Evolutionary conservation across 2,329 filamentous ascomycete species (phyloP), one percentile per base, ranked within the genome.

Genomic region (Stachybotrys echinatus): DNA sequence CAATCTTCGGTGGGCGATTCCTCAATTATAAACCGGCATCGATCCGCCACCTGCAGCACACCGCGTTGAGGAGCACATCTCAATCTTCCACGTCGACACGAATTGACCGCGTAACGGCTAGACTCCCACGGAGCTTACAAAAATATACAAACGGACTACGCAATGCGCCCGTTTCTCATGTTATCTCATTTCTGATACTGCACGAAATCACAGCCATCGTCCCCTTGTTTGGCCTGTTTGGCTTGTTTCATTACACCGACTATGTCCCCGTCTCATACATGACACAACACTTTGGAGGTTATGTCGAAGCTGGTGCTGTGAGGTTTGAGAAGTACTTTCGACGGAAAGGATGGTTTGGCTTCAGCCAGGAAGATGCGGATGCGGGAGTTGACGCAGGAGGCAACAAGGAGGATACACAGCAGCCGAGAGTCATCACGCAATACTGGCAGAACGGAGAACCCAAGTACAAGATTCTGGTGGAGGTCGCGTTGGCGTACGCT

Each of bases 201-300:
- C 94, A 99, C 73, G 94, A 99, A 68, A 65, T 96, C 42, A 97
- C 94, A 1, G 92, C 94, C 10, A 72, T 96, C 12, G 68, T 92
- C 2, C 92, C 92, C 0, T 70, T 97, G 0, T 66, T 95, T 38
- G 85, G 81, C 0, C 77, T 97, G 1, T 84, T 88, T 20, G 84
- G 78, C 1, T 65, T 83, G 2, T 96, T 99, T 67, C 89, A 97
- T 70, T 91, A 89, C 64, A 83, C 83, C 2, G 75, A 84, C 53
- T 88, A 87, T 76, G 76, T 90, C 23, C 91, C 92, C 0, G 61
- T 80, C 17, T 62, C 65, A 43, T 79, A 77, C 62, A 69, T 80
- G 58, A 68, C 72, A 42, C 67, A 69, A 19, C 71, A 77, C 50
- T 79, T 77, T 63, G 77, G 75, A 21, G 63, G 59, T 5, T 75